Evolutionary conservation across 257 asterid genomes (phyloP).

Genomic region (Euphrasia confusa): DNA sequence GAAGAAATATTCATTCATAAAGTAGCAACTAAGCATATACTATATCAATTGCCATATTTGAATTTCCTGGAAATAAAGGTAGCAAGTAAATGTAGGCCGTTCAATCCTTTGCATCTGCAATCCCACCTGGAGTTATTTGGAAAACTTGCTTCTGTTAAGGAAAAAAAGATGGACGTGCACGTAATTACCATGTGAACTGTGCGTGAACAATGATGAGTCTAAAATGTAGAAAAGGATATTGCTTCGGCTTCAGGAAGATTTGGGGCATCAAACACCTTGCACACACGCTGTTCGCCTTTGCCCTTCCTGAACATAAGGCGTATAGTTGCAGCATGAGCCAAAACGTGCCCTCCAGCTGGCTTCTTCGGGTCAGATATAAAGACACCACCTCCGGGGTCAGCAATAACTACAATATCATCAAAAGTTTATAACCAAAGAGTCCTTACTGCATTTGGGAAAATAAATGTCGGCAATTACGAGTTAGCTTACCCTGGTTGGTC

Average conservation of each 20-base stretch:
- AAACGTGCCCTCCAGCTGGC: slow-evolving; percentile 77
- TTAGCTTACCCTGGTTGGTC: slow-evolving; percentile 88
- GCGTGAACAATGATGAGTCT: background rate
- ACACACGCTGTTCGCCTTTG: slow-evolving; percentile 99
- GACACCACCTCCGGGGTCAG: slow-evolving; percentile 98
- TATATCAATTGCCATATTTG: background rate
- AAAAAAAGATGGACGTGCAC: background rate
- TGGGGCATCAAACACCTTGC: slow-evolving; percentile 98
- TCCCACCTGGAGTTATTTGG: slow-evolving; percentile 96
- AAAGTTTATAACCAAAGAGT: background rate
- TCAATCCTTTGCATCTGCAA: slow-evolving; percentile 95
- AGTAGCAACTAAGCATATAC: background rate
- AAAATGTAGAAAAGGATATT: slow-evolving; percentile 54
- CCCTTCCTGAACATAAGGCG: slow-evolving; percentile 99
- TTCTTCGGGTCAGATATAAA: slow-evolving; percentile 97
- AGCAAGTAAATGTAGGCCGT: slow-evolving; percentile 6
- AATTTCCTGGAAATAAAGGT: slow-evolving; percentile 8
- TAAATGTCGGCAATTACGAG: background rate
- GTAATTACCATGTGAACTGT: background rate
- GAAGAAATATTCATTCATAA: background rate
- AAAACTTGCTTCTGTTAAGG: slow-evolving; percentile 65
- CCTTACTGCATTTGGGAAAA: background rate
- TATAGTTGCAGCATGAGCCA: slow-evolving; percentile 4
- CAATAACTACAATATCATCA: slow-evolving; percentile 66
- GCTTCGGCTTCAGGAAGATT: slow-evolving; percentile 46